Percentiles rank a stretch among this genome's conserved stretches.
These are phyloP conservation scores for Geotrichum restrictum DNA, from an alignment of 1,139 yeast genomes.

Conservation along the genomic window DNA sequence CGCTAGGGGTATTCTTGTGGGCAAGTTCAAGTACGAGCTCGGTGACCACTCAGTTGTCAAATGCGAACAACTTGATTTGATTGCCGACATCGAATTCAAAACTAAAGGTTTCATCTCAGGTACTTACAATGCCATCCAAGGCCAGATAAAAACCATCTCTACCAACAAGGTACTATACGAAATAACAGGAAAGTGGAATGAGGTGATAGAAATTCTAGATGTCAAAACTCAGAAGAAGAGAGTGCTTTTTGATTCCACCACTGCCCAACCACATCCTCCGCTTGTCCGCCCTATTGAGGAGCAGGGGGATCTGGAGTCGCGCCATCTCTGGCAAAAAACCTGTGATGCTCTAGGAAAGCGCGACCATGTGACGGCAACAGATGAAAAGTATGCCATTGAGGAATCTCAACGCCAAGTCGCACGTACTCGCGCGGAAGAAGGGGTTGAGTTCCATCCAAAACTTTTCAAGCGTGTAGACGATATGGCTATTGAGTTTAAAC, in stretches of 20 bases:
- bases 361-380: constrained; percentile 79
- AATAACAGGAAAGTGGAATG: constrained; percentile 92
- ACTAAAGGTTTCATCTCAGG: constrained; percentile 94
- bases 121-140: constrained; percentile 84
- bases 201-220: constrained; percentile 66
- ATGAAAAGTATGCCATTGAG: constrained; percentile 81
- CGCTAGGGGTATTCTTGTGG: constrained; percentile 90
- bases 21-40: constrained; percentile 80
- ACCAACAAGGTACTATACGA: constrained; percentile 58
- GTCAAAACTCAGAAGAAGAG: constrained; percentile 47
- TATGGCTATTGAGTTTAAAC: constrained; percentile 51
- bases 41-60: constrained; percentile 84
- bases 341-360: constrained; percentile 69
- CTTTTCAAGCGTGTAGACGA: constrained; percentile 51
- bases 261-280: constrained; percentile 55
- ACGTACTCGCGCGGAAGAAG: constrained; percentile 69
- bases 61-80: constrained; percentile 56
- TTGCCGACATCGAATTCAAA: constrained; percentile 87
- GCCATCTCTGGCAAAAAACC: constrained; percentile 78
- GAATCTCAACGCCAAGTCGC: constrained; percentile 73
- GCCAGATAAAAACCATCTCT: constrained; percentile 54
- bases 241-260: constrained; percentile 61
- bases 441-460: constrained; percentile 75
- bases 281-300: constrained; percentile 70
- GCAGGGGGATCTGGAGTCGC: constrained; percentile 77